Evolutionary conservation across 306 rosid genomes (phyloP).

Genomic region (Abrus precatorius): DNA sequence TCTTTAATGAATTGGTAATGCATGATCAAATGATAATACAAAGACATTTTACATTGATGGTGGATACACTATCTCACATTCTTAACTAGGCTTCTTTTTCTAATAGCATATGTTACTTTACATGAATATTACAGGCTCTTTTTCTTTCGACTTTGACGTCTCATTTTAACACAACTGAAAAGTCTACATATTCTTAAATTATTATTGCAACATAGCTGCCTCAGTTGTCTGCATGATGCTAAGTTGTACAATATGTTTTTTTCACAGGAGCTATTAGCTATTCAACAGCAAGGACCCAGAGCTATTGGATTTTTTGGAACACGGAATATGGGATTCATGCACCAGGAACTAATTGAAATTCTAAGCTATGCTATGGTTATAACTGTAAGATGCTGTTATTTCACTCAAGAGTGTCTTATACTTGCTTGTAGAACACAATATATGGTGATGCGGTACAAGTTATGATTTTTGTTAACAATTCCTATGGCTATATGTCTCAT

Average conservation of each 20-base stretch:
- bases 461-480: conserved; percentile 35
- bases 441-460: conserved; percentile 33
- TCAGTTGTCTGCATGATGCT: conserved; percentile 19
- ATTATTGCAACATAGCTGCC: conserved; percentile 14
- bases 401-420: conserved; percentile 31
- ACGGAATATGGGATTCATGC: conserved; percentile 99
- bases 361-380: conserved; percentile 99
- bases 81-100: conserved; percentile 21
- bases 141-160: conserved; percentile 5
- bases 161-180: conserved; percentile 13
- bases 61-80: background rate
- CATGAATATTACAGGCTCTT: background rate
- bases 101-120: background rate
- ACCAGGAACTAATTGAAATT: conserved; percentile 96
- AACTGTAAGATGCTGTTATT: conserved; percentile 76
- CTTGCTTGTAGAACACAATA: conserved; percentile 39
- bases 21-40: background rate
- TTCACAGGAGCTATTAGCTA: conserved; percentile 91
- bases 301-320: conserved; percentile 98
- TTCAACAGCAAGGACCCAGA: conserved; percentile 99
- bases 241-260: conserved; percentile 16
- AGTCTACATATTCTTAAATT: conserved; percentile 17
- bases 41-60: background rate
- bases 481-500: conserved; percentile 7
- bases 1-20: conserved; percentile 7